phyloP scores from a whole-genome alignment of 441 rosid species.

The Populus hybrid region DNA sequence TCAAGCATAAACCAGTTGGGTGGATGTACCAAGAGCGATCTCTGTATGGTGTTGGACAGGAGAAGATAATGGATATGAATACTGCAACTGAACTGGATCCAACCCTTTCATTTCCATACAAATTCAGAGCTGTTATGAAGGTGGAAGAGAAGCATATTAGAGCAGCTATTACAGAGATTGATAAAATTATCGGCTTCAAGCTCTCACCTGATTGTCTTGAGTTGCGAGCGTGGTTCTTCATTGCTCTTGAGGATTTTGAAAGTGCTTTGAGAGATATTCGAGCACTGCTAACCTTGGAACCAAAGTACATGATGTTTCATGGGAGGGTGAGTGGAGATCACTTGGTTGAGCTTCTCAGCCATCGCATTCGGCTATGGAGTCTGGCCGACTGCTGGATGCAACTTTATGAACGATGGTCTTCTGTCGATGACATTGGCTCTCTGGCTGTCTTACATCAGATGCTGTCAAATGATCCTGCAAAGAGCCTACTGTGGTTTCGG shows the following conservation, averaged over 20 bases:
- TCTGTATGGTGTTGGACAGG: conserved; percentile 70
- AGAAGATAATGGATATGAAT: conserved; percentile 68
- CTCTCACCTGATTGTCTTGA: conserved; percentile 83
- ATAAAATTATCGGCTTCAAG: conserved; percentile 68
- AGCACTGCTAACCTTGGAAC: conserved; percentile 80
- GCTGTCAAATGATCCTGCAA: conserved; percentile 84
- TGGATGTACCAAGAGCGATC: conserved; percentile 98
- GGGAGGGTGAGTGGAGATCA: conserved; percentile 60
- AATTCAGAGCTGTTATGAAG: conserved; percentile 62
- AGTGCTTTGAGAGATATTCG: conserved; percentile 77
- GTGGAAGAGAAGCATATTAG: conserved; percentile 60
- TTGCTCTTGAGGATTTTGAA: conserved; percentile 75
- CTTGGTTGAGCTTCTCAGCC: conserved; percentile 69
- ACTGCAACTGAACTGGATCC: conserved; percentile 85
- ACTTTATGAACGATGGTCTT: conserved; percentile 89
- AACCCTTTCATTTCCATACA: conserved; percentile 83
- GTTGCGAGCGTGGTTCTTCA: conserved; percentile 86
- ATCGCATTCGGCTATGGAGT: conserved; percentile 64
- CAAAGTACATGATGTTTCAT: conserved; percentile 73
- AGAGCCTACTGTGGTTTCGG: conserved; percentile 79
- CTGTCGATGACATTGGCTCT: conserved; percentile 92
- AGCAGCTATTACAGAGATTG: conserved; percentile 67
- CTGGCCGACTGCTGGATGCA: conserved; percentile 98
- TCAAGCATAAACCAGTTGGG: conserved; percentile 60
- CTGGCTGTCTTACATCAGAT: conserved; percentile 91